These are phyloP conservation scores for Entomortierella lignicola DNA, from an alignment of 192 early-diverging fungal genomes.

Conservation along the genomic window DNA sequence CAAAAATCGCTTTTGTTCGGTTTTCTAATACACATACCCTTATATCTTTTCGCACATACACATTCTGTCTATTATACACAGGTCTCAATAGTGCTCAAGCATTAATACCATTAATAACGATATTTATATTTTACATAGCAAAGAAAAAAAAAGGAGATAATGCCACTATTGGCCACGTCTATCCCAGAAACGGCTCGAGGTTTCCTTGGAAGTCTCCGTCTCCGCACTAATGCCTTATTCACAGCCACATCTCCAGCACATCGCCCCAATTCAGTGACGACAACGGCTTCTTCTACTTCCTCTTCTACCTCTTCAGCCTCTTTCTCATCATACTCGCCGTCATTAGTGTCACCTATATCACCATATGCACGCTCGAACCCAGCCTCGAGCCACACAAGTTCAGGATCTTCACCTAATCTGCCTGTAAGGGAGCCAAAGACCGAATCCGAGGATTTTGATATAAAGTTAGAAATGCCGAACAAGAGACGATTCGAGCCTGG, in stretches of 20 bases:
- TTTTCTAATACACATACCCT: no score
- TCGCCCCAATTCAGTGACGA: no score
- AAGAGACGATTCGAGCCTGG: slow-evolving; percentile 8
- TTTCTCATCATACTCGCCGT: not conserved
- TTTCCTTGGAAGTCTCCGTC: slow-evolving; percentile 3
- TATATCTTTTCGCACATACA: no score
- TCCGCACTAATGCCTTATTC: not conserved
- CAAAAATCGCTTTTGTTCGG: no score
- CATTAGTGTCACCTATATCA: not conserved
- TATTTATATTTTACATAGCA: no score
- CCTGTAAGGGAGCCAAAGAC: no score
- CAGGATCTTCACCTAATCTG: no score
- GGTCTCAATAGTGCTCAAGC: no score
- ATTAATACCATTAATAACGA: no score
- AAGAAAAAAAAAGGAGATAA: not conserved
- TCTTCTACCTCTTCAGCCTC: not conserved
- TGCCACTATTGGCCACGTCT: not conserved
- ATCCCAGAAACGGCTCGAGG: slow-evolving; percentile 18
- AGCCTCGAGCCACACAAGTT: not conserved
- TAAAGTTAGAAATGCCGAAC: not conserved
- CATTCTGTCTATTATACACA: no score
- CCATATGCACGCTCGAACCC: not conserved
- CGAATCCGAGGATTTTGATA: not conserved
- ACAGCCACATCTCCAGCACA: no score
- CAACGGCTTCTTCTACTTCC: not conserved